Evolutionary conservation across 139 green algal species (phyloP).

Genomic region (Astrephomene gubernaculifera): DNA sequence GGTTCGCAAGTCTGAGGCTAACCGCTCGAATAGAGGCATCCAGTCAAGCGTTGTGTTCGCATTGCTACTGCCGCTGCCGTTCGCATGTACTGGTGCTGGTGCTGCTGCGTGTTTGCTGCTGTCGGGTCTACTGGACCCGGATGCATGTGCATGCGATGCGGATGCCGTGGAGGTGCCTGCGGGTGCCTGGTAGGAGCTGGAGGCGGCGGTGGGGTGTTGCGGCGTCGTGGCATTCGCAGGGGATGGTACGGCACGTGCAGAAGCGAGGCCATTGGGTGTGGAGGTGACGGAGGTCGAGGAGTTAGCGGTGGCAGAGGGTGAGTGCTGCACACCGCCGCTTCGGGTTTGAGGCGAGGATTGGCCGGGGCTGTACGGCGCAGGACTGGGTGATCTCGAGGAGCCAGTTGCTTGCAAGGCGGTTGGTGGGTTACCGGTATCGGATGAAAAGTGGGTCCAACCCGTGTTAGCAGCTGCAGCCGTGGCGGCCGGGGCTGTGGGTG

Average conservation of each 20-base stretch:
- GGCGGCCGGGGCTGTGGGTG: background rate
- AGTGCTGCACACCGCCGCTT: background rate
- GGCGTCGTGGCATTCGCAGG: background rate
- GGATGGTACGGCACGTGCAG: background rate
- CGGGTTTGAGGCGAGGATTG: background rate
- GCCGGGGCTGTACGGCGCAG: background rate
- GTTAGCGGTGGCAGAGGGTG: background rate
- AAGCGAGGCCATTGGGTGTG: background rate
- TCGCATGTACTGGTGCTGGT: background rate
- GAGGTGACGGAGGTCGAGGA: background rate
- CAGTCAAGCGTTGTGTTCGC: background rate
- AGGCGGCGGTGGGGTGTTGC: background rate
- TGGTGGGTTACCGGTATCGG: background rate
- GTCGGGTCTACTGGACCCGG: too few species aligned
- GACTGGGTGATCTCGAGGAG: background rate
- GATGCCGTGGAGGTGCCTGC: background rate
- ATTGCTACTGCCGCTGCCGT: background rate
- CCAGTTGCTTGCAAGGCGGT: too few species aligned
- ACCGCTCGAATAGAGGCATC: slow-evolving; percentile 10
- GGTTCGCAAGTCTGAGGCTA: slow-evolving; percentile 8
- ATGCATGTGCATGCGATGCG: background rate
- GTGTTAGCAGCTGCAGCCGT: too few species aligned
- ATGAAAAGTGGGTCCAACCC: background rate
- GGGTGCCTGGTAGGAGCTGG: background rate
- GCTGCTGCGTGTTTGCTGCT: background rate